Conservation (phyloP, 768 basidiomycete species). For the Dictyophora rubrovolvata region DNA sequence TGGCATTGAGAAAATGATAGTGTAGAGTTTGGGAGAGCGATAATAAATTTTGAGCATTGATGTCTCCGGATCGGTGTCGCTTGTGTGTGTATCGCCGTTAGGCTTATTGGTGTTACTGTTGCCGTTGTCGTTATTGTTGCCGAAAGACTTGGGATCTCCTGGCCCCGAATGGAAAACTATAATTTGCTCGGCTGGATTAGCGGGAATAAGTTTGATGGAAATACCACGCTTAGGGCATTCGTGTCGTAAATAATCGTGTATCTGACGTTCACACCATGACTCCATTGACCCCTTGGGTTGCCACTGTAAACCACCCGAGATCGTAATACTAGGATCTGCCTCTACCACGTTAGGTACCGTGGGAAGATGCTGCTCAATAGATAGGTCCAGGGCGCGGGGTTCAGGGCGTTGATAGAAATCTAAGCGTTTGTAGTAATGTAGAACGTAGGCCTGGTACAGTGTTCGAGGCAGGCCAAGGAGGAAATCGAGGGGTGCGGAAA, state of each 20-base stretch:
- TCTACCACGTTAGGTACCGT: slow-evolving; percentile 17
- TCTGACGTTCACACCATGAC: slow-evolving; percentile 17
- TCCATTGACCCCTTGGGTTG: slow-evolving; percentile 24
- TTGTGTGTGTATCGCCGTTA: no score
- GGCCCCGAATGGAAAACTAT: background rate
- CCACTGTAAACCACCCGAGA: slow-evolving; percentile 22
- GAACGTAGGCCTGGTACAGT: slow-evolving; percentile 44
- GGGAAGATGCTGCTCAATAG: slow-evolving; percentile 6
- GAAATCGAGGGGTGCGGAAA: slow-evolving; percentile 39
- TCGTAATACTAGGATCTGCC: slow-evolving; percentile 1
- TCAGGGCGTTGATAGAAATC: slow-evolving; percentile 53
- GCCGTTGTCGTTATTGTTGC: background rate
- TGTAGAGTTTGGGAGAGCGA: slow-evolving; percentile 38
- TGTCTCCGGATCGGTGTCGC: no score
- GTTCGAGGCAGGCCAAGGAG: slow-evolving; percentile 52
- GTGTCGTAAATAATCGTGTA: slow-evolving; percentile 25
- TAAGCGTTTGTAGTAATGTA: slow-evolving; percentile 50
- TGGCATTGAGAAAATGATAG: slow-evolving; percentile 32
- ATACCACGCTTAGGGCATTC: slow-evolving; percentile 27
- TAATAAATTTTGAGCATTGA: slow-evolving; percentile 29
- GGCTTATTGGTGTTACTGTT: background rate
- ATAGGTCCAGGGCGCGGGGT: slow-evolving; percentile 26
- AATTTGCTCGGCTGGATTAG: slow-evolving; percentile 16
- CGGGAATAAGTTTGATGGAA: slow-evolving; percentile 29
- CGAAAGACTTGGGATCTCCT: background rate